phyloP scores from a whole-genome alignment of 768 basidiomycete genomes.

The Mycena vulgaris region DNA sequence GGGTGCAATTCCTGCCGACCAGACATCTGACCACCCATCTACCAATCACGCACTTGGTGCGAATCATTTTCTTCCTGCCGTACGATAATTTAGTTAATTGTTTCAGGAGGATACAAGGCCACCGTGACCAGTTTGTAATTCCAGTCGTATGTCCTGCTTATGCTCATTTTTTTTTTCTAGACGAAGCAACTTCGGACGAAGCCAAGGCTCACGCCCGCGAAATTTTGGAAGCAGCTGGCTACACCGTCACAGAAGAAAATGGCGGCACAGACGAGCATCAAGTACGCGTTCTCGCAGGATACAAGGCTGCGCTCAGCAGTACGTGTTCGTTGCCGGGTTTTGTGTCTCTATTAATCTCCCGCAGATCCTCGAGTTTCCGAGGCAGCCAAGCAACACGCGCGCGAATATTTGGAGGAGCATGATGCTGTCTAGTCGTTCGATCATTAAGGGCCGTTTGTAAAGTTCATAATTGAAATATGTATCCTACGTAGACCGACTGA shows the following conservation, averaged over 20 bases:
- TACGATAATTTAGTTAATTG: not conserved
- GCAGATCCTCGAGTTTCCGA: conserved; percentile 63
- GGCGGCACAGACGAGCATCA: conserved; percentile 54
- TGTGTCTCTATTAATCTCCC: not conserved
- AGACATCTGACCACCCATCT: conserved; percentile 4
- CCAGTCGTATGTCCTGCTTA: not conserved
- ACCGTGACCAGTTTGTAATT: conserved; percentile 58
- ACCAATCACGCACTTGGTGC: conserved; percentile 8
- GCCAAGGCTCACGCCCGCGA: conserved; percentile 72
- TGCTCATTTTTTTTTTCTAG: conserved; percentile 42
- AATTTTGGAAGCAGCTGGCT: conserved; percentile 62
- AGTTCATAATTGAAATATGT: not conserved
- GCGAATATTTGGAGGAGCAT: conserved; percentile 53
- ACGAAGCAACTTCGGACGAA: conserved; percentile 60
- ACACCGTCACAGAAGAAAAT: conserved; percentile 38
- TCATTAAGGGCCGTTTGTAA: not conserved
- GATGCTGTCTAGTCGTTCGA: conserved; percentile 32
- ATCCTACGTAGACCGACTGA: conserved; percentile 42
- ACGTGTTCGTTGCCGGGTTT: conserved; percentile 26
- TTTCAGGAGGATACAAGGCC: conserved; percentile 65
- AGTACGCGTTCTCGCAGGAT: conserved; percentile 66
- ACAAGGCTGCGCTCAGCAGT: conserved; percentile 71
- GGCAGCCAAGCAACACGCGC: conserved; percentile 65
- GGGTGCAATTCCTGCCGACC: conserved; percentile 39
- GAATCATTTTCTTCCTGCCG: not conserved